phyloP scores from a whole-genome alignment of 768 basidiomycete genomes.

The Tephrocybe sp. region DNA sequence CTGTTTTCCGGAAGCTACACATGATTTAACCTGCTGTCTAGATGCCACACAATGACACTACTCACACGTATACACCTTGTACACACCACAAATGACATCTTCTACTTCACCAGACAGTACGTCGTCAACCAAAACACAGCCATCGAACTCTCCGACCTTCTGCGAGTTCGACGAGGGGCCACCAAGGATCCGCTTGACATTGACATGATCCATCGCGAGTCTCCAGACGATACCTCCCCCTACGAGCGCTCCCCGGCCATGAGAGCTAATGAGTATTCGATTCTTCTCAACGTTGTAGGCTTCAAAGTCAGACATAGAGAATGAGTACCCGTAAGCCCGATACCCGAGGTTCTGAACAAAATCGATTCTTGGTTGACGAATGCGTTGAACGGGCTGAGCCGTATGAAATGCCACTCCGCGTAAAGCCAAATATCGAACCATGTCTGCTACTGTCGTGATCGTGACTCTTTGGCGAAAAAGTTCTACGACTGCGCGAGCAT shows the following conservation, averaged over 20 bases:
- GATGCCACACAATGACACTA: background rate
- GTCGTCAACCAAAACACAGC: background rate
- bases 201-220: slow-evolving; percentile 3
- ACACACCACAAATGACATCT: background rate
- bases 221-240: slow-evolving; percentile 9
- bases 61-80: slow-evolving; percentile 7
- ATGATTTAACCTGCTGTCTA: no score
- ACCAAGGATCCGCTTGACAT: background rate
- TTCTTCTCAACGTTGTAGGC: no score
- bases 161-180: background rate
- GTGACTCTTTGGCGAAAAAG: background rate
- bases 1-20: no score
- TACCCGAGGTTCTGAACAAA: background rate
- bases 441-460: background rate
- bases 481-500: slow-evolving; percentile 4
- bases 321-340: background rate
- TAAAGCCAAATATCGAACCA: slow-evolving; percentile 1
- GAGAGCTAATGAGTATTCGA: no score
- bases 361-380: background rate
- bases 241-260: no score
- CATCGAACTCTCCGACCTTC: background rate
- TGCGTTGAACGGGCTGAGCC: background rate
- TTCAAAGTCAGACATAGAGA: no score
- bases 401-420: slow-evolving; percentile 6
- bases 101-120: background rate